phyloP scores from a whole-genome alignment of 176 grass and related monocot genomes.

The Cenchrus purpureus region DNA sequence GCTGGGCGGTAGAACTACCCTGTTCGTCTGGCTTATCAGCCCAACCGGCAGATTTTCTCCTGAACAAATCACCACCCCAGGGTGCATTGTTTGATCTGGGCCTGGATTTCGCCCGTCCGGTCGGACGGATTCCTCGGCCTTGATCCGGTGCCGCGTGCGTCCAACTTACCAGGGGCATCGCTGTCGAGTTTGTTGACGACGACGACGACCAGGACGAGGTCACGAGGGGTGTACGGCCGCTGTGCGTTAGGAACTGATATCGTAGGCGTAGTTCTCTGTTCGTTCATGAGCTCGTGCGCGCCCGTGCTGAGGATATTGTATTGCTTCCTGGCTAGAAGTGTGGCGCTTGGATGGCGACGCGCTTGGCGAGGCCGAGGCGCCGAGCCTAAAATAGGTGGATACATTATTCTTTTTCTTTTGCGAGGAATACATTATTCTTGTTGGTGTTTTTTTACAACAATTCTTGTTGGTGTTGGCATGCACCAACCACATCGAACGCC shows the following conservation, averaged over 20 bases:
- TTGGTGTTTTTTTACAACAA: too few species aligned
- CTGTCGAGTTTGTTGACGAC: background rate
- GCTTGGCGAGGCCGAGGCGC: background rate
- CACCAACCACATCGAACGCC: background rate
- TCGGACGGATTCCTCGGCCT: background rate
- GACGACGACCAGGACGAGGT: background rate
- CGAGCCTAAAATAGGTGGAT: background rate
- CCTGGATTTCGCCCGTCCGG: background rate
- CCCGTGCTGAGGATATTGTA: background rate
- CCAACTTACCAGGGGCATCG: background rate
- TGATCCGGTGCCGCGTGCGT: background rate
- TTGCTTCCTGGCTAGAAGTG: background rate
- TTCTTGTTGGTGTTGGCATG: too few species aligned
- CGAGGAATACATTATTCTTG: too few species aligned
- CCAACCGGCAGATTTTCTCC: too few species aligned
- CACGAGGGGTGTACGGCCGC: background rate
- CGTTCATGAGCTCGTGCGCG: background rate
- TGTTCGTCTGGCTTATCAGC: too few species aligned
- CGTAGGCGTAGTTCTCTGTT: background rate
- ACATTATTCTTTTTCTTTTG: background rate
- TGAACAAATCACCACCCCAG: too few species aligned
- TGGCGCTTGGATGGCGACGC: slow-evolving; percentile 4
- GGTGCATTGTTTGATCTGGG: too few species aligned
- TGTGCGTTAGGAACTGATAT: too few species aligned
- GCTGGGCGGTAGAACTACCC: background rate